phyloP scores from a whole-genome alignment of 2,329 filamentous ascomycete species.

The Coniella lustricola region DNA sequence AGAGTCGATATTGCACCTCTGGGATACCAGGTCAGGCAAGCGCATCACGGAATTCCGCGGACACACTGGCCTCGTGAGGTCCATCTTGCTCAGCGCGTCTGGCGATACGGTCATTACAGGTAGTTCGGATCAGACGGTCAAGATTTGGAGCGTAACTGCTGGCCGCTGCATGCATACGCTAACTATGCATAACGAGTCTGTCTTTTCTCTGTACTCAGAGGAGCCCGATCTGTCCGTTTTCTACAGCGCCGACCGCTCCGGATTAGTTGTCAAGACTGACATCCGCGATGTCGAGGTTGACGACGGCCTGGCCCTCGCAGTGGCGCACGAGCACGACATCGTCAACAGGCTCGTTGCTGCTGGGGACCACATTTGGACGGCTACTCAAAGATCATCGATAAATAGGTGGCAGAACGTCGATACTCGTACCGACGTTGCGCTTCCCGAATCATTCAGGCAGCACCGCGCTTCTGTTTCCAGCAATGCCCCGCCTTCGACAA shows the following conservation, averaged over 20 bases:
- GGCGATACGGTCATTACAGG: slow-evolving; percentile 90
- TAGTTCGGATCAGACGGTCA: slow-evolving; percentile 93
- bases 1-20: slow-evolving; percentile 85
- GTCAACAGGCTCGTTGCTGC: slow-evolving; percentile 62
- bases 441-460: slow-evolving; percentile 48
- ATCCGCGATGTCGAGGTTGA: slow-evolving; percentile 74
- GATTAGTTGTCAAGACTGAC: slow-evolving; percentile 93
- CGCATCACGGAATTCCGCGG: slow-evolving; percentile 94
- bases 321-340: slow-evolving; percentile 85
- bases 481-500: slow-evolving; percentile 29
- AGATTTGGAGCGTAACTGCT: slow-evolving; percentile 93
- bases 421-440: slow-evolving; percentile 63
- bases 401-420: slow-evolving; percentile 88
- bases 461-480: slow-evolving; percentile 39
- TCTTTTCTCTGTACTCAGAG: slow-evolving; percentile 91
- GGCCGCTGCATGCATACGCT: slow-evolving; percentile 96
- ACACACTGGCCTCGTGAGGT: slow-evolving; percentile 88
- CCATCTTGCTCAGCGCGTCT: slow-evolving; percentile 81
- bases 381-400: slow-evolving; percentile 83
- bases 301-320: slow-evolving; percentile 81
- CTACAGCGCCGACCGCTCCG: slow-evolving; percentile 89
- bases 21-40: slow-evolving; percentile 84
- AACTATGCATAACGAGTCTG: slow-evolving; percentile 97
- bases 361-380: slow-evolving; percentile 79
- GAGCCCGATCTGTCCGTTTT: slow-evolving; percentile 81